Conservation (phyloP, 2,329 filamentous ascomycete genomes). For the Penicillium sp. region DNA sequence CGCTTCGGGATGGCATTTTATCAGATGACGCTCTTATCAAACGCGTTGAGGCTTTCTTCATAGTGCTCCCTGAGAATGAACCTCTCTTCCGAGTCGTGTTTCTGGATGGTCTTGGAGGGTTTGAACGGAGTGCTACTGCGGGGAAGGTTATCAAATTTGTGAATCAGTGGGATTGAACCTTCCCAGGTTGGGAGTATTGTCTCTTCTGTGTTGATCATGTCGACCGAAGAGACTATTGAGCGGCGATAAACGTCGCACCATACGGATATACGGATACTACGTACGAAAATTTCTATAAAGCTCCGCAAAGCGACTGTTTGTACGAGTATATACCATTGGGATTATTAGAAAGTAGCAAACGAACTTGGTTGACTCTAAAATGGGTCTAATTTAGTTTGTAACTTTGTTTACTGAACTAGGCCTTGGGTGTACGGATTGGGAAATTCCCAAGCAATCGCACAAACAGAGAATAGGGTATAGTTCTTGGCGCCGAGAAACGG, state of each 20-base stretch:
- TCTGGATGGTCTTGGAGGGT: not conserved
- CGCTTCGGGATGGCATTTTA: not conserved
- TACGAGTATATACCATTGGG: too few species aligned
- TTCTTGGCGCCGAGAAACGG: not conserved
- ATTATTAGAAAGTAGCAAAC: too few species aligned
- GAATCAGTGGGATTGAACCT: not conserved
- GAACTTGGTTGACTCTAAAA: too few species aligned
- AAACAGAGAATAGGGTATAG: too few species aligned
- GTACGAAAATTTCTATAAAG: too few species aligned
- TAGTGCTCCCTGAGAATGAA: not conserved
- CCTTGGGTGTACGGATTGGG: not conserved
- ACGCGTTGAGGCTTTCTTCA: not conserved
- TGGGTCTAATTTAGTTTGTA: too few species aligned
- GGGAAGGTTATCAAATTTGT: slow-evolving; percentile 1
- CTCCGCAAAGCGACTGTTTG: too few species aligned
- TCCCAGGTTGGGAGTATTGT: not conserved
- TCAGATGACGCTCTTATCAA: not conserved
- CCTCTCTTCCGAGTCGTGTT: not conserved
- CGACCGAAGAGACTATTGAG: too few species aligned
- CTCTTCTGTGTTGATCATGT: too few species aligned
- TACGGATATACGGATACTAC: too few species aligned
- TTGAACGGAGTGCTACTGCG: not conserved
- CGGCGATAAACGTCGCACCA: too few species aligned
- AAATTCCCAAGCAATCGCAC: not conserved
- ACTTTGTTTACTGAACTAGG: too few species aligned